Evolutionary conservation across 169 alveolate genomes (phyloP), one percentile per base, ranked within the genome.

Genomic region (Eimeria praecox): DNA sequence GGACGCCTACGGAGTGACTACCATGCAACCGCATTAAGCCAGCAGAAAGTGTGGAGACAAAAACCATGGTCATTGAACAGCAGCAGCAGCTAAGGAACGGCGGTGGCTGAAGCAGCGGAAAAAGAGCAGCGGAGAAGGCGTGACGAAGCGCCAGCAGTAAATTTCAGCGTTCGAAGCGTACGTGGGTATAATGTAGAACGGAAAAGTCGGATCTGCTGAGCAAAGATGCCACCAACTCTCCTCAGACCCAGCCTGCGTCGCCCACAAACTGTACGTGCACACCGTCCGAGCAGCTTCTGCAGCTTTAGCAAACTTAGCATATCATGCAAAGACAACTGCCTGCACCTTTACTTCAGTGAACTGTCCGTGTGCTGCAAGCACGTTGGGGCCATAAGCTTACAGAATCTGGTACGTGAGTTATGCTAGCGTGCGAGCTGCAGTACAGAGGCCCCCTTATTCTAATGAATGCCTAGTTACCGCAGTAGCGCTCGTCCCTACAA

Each of bases 191-290:
- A 86, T 38, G 40, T 86, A 86, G 40, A 86, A 35, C 66, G 93
- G 93, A 64, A 86, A 86, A 3, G 82, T 59, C 24, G 62, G 59
- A 35, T 86, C 93, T 40, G 64, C 82, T 40, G 93, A 40, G 62
- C 93, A 86, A n/a, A 86, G 82, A 62, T 86, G 93, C 93, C 93
- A 86, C 93, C 93, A 86, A 30, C 93, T 56, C 49, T 86, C 93
- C 38, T 86, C 93, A 14, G 93, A 86, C 9, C 75, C 93, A 54
- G 40, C 80, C 93, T 86, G 93, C 56, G 62, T 42, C 90, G 38
- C 62, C 87, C 54, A 77, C 64, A 38, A n/a, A 16, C 80, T 35
- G 46, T 69, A 33, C 49, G 80, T 33, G 0, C 80, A 69, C 24
- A 44, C 49, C 44, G 27, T 69, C 49, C 35, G 10, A 33, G n/a